These are phyloP conservation scores for Coccomyxa sp. DNA, from an alignment of 139 green algal species.

Conservation along the genomic window DNA sequence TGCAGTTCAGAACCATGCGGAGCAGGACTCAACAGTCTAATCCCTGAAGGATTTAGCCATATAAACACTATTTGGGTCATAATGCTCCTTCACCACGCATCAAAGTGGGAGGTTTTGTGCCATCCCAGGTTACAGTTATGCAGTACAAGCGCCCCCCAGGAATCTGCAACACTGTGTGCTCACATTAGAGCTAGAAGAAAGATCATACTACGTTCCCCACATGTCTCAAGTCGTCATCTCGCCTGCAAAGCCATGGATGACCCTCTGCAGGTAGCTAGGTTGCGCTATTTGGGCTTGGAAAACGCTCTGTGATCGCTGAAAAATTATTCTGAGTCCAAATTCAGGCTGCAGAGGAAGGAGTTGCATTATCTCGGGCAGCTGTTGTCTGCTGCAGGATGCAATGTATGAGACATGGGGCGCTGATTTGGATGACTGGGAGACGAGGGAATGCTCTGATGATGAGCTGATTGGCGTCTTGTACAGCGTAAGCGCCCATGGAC, in stretches of 20 bases:
- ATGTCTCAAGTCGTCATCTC: background rate
- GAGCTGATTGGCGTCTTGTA: slow-evolving; percentile 2
- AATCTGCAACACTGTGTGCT: background rate
- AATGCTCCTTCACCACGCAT: background rate
- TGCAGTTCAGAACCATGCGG: too few relatives aligned
- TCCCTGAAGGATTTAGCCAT: too few relatives aligned
- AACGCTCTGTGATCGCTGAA: background rate
- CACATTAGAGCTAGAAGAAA: background rate
- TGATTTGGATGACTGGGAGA: slow-evolving; percentile 1
- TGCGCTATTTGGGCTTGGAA: background rate
- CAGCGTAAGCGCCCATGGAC: background rate
- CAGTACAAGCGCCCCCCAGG: background rate
- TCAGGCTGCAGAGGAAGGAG: background rate
- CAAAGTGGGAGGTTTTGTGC: background rate
- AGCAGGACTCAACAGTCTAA: too few relatives aligned
- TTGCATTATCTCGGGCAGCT: background rate
- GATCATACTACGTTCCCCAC: background rate
- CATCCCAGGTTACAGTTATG: background rate
- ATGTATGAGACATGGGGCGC: background rate
- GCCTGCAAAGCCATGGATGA: background rate
- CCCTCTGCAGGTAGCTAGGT: background rate
- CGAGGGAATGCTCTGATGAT: background rate
- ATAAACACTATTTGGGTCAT: background rate
- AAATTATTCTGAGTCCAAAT: background rate
- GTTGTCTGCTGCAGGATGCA: background rate